Base-by-base conservation (phyloP, 306 rosid genomes). In the Cucurbita pepo region DNA sequence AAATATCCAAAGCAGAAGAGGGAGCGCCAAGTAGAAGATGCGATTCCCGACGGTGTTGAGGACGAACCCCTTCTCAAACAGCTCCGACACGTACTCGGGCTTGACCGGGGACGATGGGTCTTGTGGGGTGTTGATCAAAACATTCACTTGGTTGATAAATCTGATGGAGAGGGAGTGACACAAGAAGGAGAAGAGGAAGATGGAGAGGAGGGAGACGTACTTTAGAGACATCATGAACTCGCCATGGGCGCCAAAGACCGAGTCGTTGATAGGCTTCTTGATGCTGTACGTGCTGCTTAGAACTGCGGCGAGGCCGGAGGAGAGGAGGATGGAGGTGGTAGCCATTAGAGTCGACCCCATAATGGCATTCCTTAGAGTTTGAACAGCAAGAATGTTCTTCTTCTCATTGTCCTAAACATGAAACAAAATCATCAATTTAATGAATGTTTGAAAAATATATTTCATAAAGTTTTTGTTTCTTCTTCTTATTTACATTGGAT, bases 301-400 rank as follows among this genome's bases (percentile, higher is more conserved):
- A 9, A 81, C 52, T 0, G 84, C 83, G 37, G 75, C 76, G 19
- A 84, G 75, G 19, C 82, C 78, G 0, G 83, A 69, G 50, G 76
- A 74, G 21, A 84, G 76, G 50, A 82, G 79, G 45, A 84, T 71
- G 15, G 83, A 81, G 10, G 83, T 72, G 6, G 85, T 84, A 1
- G 83, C 83, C 85, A 84, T 71, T 25, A 84, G 82, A 50, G 85
- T 77, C 47, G 83, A 74, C 9, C 85, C 88, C 88, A 84, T 81
- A 5, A 84, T 79, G 50, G 47, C 15, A 78, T 84, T 84, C 43
- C 85, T 73, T 2, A 84, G 53, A 9, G 83, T 81, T 75, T 84
- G 88, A 44, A 84, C 67, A 4, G 79, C 82, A 47, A 84, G 38
- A 37, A 84, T 76, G 73, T 74, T 80, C 69, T 77, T 84, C 81